A percentile compares a stretch with the other conserved stretches of the same genome.
phyloP scores from a whole-genome alignment of 164 flowering plant species.

The Malania oleifera region DNA sequence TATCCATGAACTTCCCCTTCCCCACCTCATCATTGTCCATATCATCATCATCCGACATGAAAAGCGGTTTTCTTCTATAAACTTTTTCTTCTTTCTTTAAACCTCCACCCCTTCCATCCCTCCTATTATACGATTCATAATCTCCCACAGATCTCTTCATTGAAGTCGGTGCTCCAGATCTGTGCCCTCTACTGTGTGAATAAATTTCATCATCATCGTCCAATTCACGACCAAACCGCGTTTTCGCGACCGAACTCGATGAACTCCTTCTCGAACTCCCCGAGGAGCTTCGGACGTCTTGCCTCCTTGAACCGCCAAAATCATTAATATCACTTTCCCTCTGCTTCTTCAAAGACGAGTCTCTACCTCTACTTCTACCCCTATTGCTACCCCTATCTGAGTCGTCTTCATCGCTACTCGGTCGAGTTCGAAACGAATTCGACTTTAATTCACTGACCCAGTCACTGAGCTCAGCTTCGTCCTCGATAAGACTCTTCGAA shows the following conservation, averaged over 20 bases:
- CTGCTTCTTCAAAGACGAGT: conserved; percentile 22
- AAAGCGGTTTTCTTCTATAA: not conserved
- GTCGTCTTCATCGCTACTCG: conserved; percentile 21
- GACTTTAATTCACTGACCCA: conserved; percentile 58
- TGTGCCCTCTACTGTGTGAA: not conserved
- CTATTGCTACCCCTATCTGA: conserved; percentile 5
- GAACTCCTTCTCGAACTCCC: conserved; percentile 13
- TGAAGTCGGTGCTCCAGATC: not conserved
- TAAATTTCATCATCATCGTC: conserved; percentile 8
- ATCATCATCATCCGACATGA: not conserved
- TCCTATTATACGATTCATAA: not conserved
- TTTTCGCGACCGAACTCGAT: conserved; percentile 5
- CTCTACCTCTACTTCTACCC: conserved; percentile 13
- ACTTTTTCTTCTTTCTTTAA: not conserved
- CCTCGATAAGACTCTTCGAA: conserved; percentile 63
- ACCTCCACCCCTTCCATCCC: not conserved
- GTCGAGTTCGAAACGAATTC: conserved; percentile 26
- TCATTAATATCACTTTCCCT: conserved; percentile 22
- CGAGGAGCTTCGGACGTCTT: conserved; percentile 12
- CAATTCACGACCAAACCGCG: conserved; percentile 6
- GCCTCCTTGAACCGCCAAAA: conserved; percentile 14
- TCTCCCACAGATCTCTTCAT: not conserved
- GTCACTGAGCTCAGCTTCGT: conserved; percentile 69
- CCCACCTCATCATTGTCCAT: not conserved
- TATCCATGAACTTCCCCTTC: not conserved